These are phyloP conservation scores for Odontarrhena argentea DNA, from an alignment of 345 rosid species.

Conservation along the genomic window DNA sequence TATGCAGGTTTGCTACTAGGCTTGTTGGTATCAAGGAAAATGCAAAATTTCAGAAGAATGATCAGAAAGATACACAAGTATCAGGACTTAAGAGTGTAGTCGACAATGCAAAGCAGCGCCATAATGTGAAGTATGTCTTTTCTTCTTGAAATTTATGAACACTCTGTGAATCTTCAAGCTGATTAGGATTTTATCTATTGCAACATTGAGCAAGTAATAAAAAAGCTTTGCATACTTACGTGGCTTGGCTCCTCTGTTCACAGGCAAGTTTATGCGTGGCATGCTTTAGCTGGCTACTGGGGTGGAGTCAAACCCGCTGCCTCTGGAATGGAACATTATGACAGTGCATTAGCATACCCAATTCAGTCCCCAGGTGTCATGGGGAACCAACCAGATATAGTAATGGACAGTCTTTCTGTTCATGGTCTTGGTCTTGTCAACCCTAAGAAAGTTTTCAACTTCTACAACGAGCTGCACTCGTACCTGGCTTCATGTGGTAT, in stretches of 20 bases:
- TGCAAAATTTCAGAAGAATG: conserved; percentile 71
- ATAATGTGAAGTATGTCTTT: conserved; percentile 72
- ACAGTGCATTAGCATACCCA: conserved; percentile 85
- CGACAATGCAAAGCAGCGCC: conserved; percentile 74
- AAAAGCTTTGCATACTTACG: conserved; percentile 9
- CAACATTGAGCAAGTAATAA: neutral
- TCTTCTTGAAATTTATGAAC: neutral
- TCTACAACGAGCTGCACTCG: conserved; percentile 96
- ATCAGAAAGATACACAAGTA: conserved; percentile 48
- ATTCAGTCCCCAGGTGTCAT: conserved; percentile 79
- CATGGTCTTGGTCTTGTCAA: conserved; percentile 94
- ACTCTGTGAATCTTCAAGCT: neutral
- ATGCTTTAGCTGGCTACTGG: conserved; percentile 98
- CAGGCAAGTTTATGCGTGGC: conserved; percentile 93
- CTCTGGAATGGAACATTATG: conserved; percentile 94
- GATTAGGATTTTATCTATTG: neutral
- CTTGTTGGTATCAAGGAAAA: conserved; percentile 93
- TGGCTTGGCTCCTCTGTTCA: neutral
- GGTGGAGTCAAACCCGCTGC: conserved; percentile 98
- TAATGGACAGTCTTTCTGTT: conserved; percentile 86
- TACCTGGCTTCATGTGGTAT: conserved; percentile 92
- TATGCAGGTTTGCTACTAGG: conserved; percentile 83
- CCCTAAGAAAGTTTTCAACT: conserved; percentile 87
- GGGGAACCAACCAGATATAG: conserved; percentile 95
- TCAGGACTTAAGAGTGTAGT: conserved; percentile 76